Percentiles rank a stretch among this genome's conserved stretches.
phyloP scores from a whole-genome alignment of 192 early-diverging fungal genomes.

The Coemansia aciculifera region DNA sequence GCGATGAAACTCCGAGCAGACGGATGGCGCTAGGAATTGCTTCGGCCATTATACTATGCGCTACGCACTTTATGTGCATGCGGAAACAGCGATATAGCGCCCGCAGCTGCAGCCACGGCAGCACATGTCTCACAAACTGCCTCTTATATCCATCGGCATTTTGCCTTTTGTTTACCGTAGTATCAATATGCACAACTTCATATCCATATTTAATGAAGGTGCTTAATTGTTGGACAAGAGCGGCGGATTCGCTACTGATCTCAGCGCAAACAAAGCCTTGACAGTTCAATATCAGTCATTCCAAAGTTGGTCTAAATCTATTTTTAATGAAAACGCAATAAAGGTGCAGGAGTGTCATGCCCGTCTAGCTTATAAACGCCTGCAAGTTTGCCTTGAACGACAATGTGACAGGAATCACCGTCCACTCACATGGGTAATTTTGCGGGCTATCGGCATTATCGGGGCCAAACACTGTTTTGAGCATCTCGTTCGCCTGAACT shows the following conservation, averaged over 20 bases:
- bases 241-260: background rate
- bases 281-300: background rate
- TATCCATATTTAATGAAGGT: background rate
- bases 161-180: background rate
- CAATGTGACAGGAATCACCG: slow-evolving; percentile 38
- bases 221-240: background rate
- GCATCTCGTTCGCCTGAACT: slow-evolving; percentile 39
- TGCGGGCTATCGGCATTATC: slow-evolving; percentile 27
- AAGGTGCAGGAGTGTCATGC: background rate
- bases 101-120: background rate
- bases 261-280: background rate
- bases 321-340: slow-evolving; percentile 6
- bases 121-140: background rate
- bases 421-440: slow-evolving; percentile 31
- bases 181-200: no score
- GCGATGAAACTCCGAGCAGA: background rate
- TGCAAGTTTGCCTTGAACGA: slow-evolving; percentile 32
- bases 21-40: background rate
- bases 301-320: background rate
- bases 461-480: slow-evolving; percentile 42
- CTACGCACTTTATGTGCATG: background rate
- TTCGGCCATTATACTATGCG: slow-evolving; percentile 6
- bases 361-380: slow-evolving; percentile 28
- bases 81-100: slow-evolving; percentile 7
- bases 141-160: background rate